Evolutionary conservation across 179 eudicot genomes (phyloP), one percentile per base, ranked within the genome.

Genomic region (Silene noctiflora): DNA sequence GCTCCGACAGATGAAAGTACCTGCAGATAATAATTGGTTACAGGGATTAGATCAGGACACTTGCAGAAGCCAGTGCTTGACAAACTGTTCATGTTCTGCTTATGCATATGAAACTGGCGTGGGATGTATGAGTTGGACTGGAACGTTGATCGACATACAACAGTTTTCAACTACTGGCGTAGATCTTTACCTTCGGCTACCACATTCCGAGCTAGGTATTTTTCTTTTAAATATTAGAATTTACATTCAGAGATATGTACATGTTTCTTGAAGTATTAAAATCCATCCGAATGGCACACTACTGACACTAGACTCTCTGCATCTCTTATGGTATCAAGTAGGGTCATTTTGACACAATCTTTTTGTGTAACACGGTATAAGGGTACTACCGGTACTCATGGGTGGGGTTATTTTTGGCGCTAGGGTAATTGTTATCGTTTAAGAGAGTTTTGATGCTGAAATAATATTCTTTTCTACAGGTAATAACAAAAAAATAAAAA

Each of bases 1-100:
- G 80, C 46, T 84, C 29, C 9, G 64, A 4, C 58, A 22, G 2
- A 51, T 87, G 79, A 89, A 89, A 75, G 78, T 84, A 9, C 87
- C 89, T 5, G 85, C 64, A 24, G 67, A 73, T 39, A 72, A 75
- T 20, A 67, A 29, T 60, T 73, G 77, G 75, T n/a, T 67, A 56
- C 39, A 25, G 10, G 71, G 81, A 19, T 48, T 61, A 39, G 48
- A 68, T 77, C 65, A 76, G 72, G 74, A 69, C n/a, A 31, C 35
- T 24, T 77, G 79, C 65, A 61, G 61, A 62, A 77, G 72, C 70
- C 27, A 60, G 20, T 77, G 67, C 73, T 35, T 67, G 61, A n/a
- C 71, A 42, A 68, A 62, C 11, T 61, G 77, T 73, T 65, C 67
- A 33, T 81, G 83, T 9, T 64, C 75, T 10, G 80, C 74, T 64